These are phyloP conservation scores for Mortierella sp. DNA, from an alignment of 371 early-diverging fungal species.

Conservation along the genomic window DNA sequence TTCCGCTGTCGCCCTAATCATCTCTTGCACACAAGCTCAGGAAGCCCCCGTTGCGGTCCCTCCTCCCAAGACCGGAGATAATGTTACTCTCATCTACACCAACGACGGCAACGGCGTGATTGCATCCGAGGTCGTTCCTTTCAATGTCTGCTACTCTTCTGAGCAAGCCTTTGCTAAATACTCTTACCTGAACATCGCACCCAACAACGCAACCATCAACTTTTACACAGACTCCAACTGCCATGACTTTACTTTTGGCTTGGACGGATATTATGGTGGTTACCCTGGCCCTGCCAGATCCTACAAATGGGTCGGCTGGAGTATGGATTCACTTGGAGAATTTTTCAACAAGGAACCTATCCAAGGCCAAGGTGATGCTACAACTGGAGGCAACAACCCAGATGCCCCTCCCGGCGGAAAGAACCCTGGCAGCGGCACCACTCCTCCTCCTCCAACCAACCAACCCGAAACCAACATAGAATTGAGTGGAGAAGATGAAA, in stretches of 20 bases:
- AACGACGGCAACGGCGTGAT: conserved; percentile 35
- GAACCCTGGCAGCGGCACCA: conserved; percentile 10
- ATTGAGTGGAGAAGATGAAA: not conserved
- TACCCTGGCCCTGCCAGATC: conserved; percentile 47
- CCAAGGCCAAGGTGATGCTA: conserved; percentile 40
- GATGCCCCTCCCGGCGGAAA: conserved; percentile 17
- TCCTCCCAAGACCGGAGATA: conserved; percentile 13
- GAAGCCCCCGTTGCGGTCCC: conserved; percentile 6
- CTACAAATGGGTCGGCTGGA: conserved; percentile 50
- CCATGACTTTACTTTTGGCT: conserved; percentile 29
- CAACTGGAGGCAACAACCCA: conserved; percentile 4
- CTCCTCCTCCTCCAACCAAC: not conserved
- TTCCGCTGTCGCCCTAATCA: conserved; percentile 24
- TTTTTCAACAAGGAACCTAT: conserved; percentile 25
- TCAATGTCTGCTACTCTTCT: conserved; percentile 36
- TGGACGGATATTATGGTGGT: conserved; percentile 46
- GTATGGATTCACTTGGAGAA: conserved; percentile 22
- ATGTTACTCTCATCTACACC: conserved; percentile 20
- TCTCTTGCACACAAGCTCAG: conserved; percentile 32
- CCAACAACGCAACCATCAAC: conserved; percentile 55
- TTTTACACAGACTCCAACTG: conserved; percentile 49
- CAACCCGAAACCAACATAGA: not conserved
- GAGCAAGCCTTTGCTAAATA: conserved; percentile 37
- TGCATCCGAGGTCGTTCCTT: conserved; percentile 21
- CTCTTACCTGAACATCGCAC: conserved; percentile 39